These are phyloP conservation scores for Malassezia restricta DNA, from an alignment of 1,284 basidiomycete genomes.

Conservation along the genomic window DNA sequence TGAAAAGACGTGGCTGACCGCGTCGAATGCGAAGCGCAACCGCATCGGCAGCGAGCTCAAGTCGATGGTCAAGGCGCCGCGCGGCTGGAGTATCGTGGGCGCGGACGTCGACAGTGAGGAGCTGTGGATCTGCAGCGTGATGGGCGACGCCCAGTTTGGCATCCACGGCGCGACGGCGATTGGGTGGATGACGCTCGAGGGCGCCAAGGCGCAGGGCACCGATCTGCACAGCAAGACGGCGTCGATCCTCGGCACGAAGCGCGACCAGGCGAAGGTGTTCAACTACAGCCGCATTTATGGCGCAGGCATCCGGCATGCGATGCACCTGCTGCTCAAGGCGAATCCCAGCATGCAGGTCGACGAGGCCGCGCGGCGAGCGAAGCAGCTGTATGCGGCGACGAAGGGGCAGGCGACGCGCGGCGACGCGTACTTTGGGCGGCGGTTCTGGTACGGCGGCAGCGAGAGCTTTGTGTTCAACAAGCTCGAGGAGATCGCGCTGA, in stretches of 20 bases:
- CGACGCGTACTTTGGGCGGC: slow-evolving; percentile 48
- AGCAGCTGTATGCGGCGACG: slow-evolving; percentile 78
- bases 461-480: slow-evolving; percentile 99
- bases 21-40: slow-evolving; percentile 93
- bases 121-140: slow-evolving; percentile 95
- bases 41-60: slow-evolving; percentile 95
- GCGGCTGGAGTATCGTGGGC: slow-evolving; percentile 86
- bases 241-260: slow-evolving; percentile 76
- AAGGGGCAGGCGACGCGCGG: slow-evolving; percentile 57
- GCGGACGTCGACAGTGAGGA: slow-evolving; percentile 99
- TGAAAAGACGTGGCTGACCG: slow-evolving; percentile 96
- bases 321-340: slow-evolving; percentile 74
- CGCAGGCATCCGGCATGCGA: slow-evolving; percentile 86
- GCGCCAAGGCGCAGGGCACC: slow-evolving; percentile 88
- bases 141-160: slow-evolving; percentile 97
- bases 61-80: slow-evolving; percentile 86
- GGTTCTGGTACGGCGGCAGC: slow-evolving; percentile 93
- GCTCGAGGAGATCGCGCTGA: slow-evolving; percentile 84
- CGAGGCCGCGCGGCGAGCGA: slow-evolving; percentile 67
- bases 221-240: slow-evolving; percentile 97
- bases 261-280: slow-evolving; percentile 96
- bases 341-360: slow-evolving; percentile 68
- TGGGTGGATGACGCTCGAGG: slow-evolving; percentile 99
- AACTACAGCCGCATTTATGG: slow-evolving; percentile 99
- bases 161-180: slow-evolving; percentile 91